Evolutionary conservation across 202 grass and related monocot species (phyloP), one percentile per base, ranked within the genome.

Genomic region (Setaria italica): DNA sequence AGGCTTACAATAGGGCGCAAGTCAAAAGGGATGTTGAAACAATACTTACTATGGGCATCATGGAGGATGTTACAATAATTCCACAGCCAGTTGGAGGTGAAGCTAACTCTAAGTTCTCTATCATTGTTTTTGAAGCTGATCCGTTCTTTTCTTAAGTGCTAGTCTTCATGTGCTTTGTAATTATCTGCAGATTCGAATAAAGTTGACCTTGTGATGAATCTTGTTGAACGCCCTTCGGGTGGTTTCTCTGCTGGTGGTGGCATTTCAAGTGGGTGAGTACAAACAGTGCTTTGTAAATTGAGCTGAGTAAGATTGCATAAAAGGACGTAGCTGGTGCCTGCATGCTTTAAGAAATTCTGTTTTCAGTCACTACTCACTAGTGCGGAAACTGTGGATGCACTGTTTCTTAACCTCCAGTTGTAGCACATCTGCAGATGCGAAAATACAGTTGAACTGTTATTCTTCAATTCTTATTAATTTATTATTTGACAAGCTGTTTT

Each of bases 21-120:
- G 88, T 95, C 65, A 92, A 99, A 88, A 96, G 93, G 85, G 96
- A 99, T 68, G 96, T 96, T 54, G 93, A 99, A 84, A 94, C 91
- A 77, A 91, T 99, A 89, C 84, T 99, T 19, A 96, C 96, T 55
- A 99, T 99, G 96, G 96, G 96, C 83, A 99, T 99, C 75, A 96
- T 99, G 96, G 91, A 99, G 86, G 92, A 95, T 84, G 96, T 92
- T 83, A 94, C 90, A 11, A 94, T 99, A 82, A 96, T 92, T 91
- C 96, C 93, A 6, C 91, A 99, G 62, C 93, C 91, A 56, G 90
- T 86, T 50, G 88, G 91, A 92, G 93, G 96, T 98, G 20, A 90
- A 75, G 30, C 64, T 72, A 62, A 41, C 76, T 72, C 87, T 19
- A 82, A 68, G n/a, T 73, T 68, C 14, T 67, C 42, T 64, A 6